Base-by-base conservation (phyloP, 176 grass and related monocot species). In the Chrysopogon serrulatus region DNA sequence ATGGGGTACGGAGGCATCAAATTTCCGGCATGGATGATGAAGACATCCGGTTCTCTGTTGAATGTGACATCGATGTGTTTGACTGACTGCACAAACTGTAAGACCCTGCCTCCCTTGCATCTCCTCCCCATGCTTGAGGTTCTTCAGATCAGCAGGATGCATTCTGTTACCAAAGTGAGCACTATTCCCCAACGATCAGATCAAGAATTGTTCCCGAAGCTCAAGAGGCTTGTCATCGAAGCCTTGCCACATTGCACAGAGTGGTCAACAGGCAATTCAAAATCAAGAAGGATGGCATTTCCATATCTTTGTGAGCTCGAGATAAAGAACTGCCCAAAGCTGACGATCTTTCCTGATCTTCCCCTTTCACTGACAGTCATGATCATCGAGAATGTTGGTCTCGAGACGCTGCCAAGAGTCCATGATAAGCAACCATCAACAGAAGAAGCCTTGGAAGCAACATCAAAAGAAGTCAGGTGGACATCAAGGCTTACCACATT, bases 301-400 rank as follows among this genome's bases (percentile, higher is more conserved):
- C 84, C 79, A 41, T 65, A 45, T 70, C 88, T 90, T 62, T 68
- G 47, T 77, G 57, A 74, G 47, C 80, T 90, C 0, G 79, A 79
- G 28, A 53, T 90, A 67, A 79, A 67, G 51, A 83, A 90, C 53
- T 90, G 88, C 35, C 88, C 88, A 42, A 61, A 39, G 45, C 68
- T 87, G 42, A 64, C 14, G 16, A 43, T n/a, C 13, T 83, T 90
- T 16, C 89, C 89, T 17, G 56, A 82, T 36, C 43, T 87, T 21
- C 89, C 88, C 10, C 68, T 73, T 75, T 33, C 85, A 9, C 60
- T 87, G 16, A 62, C 57, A 48, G 6, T 42, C 5, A 75, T 79
- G 74, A 56, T 79, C 0, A n/a, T 76, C 2, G 74, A 87, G 18
- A 80, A 80, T 49, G 80, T 43, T 35, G 89, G 84, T 41, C 68